These are phyloP conservation scores for Calonectria fujianensis DNA, from an alignment of 2,329 filamentous ascomycete genomes.

Conservation along the genomic window DNA sequence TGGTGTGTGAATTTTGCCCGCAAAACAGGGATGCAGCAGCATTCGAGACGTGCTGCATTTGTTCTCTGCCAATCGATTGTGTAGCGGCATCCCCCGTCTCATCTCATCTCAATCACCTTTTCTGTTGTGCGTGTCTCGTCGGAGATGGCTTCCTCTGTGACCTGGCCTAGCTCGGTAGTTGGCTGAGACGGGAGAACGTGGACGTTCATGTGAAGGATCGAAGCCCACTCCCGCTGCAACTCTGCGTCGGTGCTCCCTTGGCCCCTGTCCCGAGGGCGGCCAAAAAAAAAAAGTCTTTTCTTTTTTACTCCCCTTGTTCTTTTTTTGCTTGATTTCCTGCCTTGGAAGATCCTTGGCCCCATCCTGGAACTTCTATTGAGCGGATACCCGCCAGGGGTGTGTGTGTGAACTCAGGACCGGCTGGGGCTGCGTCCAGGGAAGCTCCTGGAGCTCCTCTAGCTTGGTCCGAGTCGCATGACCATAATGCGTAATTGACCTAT, in stretches of 20 bases:
- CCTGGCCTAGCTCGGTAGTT: constrained; percentile 32
- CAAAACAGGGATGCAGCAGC: not conserved
- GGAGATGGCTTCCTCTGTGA: constrained; percentile 6
- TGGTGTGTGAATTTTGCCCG: not conserved
- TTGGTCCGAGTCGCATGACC: constrained; percentile 27
- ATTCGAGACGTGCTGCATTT: not conserved
- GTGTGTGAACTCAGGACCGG: constrained; percentile 18
- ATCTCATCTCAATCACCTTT: constrained; percentile 17
- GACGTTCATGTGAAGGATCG: constrained; percentile 30
- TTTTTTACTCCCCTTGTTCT: constrained; percentile 29
- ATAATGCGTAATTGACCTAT: constrained; percentile 10
- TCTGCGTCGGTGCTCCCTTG: constrained; percentile 20
- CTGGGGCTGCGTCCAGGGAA: constrained; percentile 22
- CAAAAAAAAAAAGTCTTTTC: constrained; percentile 10
- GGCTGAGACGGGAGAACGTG: not conserved
- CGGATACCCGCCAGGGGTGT: constrained; percentile 31
- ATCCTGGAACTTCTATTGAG: constrained; percentile 29
- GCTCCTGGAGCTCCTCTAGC: constrained; percentile 27
- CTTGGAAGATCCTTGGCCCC: constrained; percentile 25
- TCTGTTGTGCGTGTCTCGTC: not conserved
- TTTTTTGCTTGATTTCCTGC: constrained; percentile 16
- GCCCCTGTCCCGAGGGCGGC: constrained; percentile 1
- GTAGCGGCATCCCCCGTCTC: not conserved
- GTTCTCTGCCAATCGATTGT: not conserved
- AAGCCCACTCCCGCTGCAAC: constrained; percentile 36